Conservation (phyloP, 371 early-diverging fungal species). For the Mucor irregularis region DNA sequence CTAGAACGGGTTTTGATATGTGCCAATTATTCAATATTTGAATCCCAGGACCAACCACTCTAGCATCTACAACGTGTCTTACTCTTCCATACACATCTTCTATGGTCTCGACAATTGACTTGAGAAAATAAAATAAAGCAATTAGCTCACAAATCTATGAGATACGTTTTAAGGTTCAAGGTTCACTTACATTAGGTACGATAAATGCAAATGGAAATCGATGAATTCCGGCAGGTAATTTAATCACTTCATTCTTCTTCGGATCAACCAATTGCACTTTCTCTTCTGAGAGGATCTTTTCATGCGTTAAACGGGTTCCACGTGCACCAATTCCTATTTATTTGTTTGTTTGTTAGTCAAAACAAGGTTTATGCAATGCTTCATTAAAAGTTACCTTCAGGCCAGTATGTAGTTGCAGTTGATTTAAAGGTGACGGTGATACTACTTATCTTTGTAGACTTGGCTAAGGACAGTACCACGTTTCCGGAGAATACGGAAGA, state of each 20-base stretch:
- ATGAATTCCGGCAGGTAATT: constrained; percentile 29
- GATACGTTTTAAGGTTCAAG: no score
- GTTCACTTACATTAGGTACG: constrained; percentile 33
- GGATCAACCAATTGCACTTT: constrained; percentile 19
- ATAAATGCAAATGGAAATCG: constrained; percentile 38
- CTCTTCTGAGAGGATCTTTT: constrained; percentile 27
- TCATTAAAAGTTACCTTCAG: constrained; percentile 32
- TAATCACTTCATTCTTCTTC: constrained; percentile 23
- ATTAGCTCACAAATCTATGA: no score
- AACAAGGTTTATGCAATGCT: background rate
- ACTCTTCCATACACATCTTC: constrained; percentile 38
- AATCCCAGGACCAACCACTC: constrained; percentile 23
- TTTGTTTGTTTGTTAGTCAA: background rate
- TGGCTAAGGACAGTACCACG: constrained; percentile 36
- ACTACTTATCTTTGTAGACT: constrained; percentile 32
- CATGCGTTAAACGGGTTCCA: constrained; percentile 32
- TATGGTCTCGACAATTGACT: constrained; percentile 36
- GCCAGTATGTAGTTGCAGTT: constrained; percentile 48
- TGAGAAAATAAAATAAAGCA: constrained; percentile 1
- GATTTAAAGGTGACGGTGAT: constrained; percentile 40
- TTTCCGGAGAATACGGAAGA: constrained; percentile 40
- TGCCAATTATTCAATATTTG: constrained; percentile 31
- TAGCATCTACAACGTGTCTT: constrained; percentile 28
- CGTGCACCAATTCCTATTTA: constrained; percentile 31
- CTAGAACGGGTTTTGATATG: constrained; percentile 28